Base-by-base conservation (phyloP, 768 basidiomycete genomes). In the Leccinum obscurum region DNA sequence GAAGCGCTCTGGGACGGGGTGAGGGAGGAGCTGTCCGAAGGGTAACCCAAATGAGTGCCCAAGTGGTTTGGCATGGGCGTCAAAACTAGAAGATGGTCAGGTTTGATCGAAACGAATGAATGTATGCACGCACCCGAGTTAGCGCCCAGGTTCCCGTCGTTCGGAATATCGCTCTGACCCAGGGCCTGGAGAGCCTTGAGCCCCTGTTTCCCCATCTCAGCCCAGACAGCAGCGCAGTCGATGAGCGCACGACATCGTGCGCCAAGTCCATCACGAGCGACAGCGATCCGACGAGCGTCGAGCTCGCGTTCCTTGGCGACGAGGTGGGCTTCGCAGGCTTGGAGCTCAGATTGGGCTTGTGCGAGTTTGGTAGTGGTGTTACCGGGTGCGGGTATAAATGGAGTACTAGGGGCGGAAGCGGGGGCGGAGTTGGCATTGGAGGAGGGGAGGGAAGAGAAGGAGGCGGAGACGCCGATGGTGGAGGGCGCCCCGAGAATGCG, bases 241-340 rank as follows among this genome's bases (percentile, higher is more conserved):
- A 84, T 78, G 66, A 93, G 78, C 0, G 89, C 90, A 17, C 75
- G 78, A 63, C 85, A 86, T 3, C 92, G 80, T 4, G 77, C 76
- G 1, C 82, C 78, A 20, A 94, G 77, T 1, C 90, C 90, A 48
- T 85, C 82, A 7, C 80, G 77, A 14, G 90, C 78, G 8, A 86
- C 78, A n/a, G 75, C 75, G n/a, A 77, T 71, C 1, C 90, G 79
- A 52, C 80, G 75, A 0, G 68, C 66, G 6, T 81, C 81, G 7
- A 92, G 79, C 59, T 87, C 87, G 20, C 75, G 80, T 68, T 94
- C 90, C 70, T 90, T 90, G 28, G 75, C 60, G 0, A 86, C 86
- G 2, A 94, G 79, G 57, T 88, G 88, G 0, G 82, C 77, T 68
- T 94, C 92, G 70, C 92, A 94, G 10, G 90, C 92, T 66, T 92